These are phyloP conservation scores for Arthroderma uncinatum DNA, from an alignment of 2,329 filamentous ascomycete species.

Conservation along the genomic window DNA sequence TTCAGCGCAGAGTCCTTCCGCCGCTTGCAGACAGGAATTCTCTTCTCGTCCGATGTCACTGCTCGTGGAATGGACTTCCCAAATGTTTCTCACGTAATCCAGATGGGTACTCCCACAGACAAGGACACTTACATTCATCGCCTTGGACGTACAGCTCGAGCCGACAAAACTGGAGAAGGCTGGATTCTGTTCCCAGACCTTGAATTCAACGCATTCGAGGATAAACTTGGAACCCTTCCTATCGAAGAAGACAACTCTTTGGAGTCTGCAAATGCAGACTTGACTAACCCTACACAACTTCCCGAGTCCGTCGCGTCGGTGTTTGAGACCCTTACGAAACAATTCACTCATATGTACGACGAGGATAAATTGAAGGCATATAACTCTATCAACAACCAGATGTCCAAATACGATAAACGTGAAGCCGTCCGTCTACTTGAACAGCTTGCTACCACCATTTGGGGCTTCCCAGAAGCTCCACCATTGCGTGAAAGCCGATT, in stretches of 20 bases:
- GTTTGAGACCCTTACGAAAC: background rate
- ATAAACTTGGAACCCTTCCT: constrained; percentile 43
- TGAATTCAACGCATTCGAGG: constrained; percentile 42
- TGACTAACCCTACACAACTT: constrained; percentile 21
- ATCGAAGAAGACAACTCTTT: constrained; percentile 41
- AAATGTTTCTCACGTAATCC: constrained; percentile 66
- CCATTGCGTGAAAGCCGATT: background rate
- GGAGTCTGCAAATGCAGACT: constrained; percentile 25
- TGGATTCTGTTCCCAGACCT: constrained; percentile 46
- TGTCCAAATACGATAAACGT: background rate
- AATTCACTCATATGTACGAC: background rate
- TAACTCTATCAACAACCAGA: background rate
- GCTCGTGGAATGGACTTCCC: constrained; percentile 78
- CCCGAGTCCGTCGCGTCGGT: constrained; percentile 2
- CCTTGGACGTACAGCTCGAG: constrained; percentile 61
- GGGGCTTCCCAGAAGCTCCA: constrained; percentile 24
- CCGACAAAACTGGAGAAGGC: constrained; percentile 52
- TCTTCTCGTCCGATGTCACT: constrained; percentile 70
- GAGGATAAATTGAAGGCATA: background rate
- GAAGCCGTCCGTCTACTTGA: constrained; percentile 1
- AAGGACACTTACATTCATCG: constrained; percentile 67
- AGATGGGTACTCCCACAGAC: constrained; percentile 53
- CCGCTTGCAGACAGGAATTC: constrained; percentile 47
- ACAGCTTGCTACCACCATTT: constrained; percentile 31
- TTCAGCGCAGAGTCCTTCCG: constrained; percentile 63